Evolutionary conservation across 768 basidiomycete genomes (phyloP), one percentile per base, ranked within the genome.

Genomic region (Boletus subparvulus): DNA sequence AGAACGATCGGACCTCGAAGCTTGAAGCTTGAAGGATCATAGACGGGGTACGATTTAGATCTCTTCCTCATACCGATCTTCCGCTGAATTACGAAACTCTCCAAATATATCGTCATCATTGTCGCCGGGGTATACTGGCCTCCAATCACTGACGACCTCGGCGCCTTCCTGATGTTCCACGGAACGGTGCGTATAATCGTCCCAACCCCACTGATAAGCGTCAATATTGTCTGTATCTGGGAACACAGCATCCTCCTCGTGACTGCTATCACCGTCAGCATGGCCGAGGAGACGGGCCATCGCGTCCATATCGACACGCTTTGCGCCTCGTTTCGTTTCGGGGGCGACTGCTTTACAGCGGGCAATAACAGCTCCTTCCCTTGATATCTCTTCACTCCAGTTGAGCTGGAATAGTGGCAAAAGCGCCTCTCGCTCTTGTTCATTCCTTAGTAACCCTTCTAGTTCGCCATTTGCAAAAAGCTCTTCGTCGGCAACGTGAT

Each of bases 391-490:
- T 43, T 65, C 61, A 2, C 69, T 67, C 77, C 77, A 80, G 16
- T 72, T 72, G 44, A 78, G 66, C 30, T 69, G 63, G 30, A 78
- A 70, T 13, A 74, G 53, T 11, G 66, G 63, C 41, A 66, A 65
- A 56, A 88, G 66, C 2, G 74, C 70, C 49, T 74, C 72, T 16
- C 75, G 75, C 66, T 91, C 86, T 21, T 75, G 78, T 33, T 81
- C 75, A 45, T 63, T 73, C 53, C 90, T 73, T 21, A 89, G 60
- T 30, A 89, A 51, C 19, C 74, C 78, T 52, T 90, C 88, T 28
- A 88, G 68, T 68, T 92, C 90, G 3, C 83, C 86, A 32, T 82
- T 78, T 4, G 72, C 79, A 56, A 92, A 90, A 24, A 92, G 73
- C 55, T 92, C 90, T 9, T 89, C 85, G 57, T 93, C 90, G 2